These are phyloP conservation scores for Tetramitus jugosus DNA, from an alignment of 208 protist genomes.

Conservation along the genomic window DNA sequence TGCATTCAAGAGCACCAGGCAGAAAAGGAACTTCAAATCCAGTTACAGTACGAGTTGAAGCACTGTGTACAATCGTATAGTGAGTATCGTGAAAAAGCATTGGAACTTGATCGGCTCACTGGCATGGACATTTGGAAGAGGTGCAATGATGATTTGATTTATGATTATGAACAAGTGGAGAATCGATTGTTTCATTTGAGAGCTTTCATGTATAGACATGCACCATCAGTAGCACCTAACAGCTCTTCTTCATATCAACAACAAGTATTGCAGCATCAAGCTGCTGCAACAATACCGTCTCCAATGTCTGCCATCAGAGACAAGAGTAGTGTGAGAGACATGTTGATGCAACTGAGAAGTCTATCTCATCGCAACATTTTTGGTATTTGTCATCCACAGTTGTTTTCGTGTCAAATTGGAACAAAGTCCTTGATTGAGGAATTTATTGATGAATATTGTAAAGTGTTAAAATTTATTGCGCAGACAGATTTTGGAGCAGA, in stretches of 20 bases:
- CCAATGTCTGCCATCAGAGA: no score
- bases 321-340: conserved; percentile 31
- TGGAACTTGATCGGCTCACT: neutral
- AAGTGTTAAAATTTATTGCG: neutral
- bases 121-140: neutral
- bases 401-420: conserved; percentile 54
- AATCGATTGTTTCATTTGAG: conserved; percentile 42
- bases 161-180: conserved; percentile 49
- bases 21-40: neutral
- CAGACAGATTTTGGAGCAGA: neutral
- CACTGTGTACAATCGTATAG: neutral
- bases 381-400: conserved; percentile 48
- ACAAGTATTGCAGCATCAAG: no score
- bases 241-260: no score
- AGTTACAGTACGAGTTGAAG: neutral
- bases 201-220: conserved; percentile 44
- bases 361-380: conserved; percentile 48
- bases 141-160: conserved; percentile 25
- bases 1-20: neutral
- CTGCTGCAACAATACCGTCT: no score
- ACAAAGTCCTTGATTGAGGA: conserved; percentile 58
- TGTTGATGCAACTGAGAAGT: conserved; percentile 44
- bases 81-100: neutral
- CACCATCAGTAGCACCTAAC: no score
- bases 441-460: conserved; percentile 50